Conservation (phyloP, 176 grass and related monocot species). For the Pharus latifolius region DNA sequence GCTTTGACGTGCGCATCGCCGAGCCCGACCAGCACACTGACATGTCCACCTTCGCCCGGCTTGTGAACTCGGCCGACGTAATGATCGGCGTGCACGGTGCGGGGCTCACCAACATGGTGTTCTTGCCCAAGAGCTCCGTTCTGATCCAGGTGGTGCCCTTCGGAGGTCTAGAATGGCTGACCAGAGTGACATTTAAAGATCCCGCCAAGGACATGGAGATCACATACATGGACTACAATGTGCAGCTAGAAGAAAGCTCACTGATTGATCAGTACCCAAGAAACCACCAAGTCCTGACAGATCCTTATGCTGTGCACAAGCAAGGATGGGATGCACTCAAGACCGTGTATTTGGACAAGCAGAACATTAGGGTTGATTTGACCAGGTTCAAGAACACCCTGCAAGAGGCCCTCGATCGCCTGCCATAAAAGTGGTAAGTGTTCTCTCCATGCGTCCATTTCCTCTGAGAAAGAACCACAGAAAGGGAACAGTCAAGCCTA, state of each 20-base stretch:
- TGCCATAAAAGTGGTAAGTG: too few relatives aligned
- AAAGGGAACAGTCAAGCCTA: too few relatives aligned
- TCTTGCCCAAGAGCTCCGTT: constrained; percentile 61
- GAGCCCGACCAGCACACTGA: constrained; percentile 68
- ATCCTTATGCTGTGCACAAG: constrained; percentile 69
- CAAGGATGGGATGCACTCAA: constrained; percentile 83
- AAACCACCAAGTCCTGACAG: constrained; percentile 63
- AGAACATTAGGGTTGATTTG: constrained; percentile 65
- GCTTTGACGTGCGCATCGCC: constrained; percentile 52
- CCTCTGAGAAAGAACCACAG: too few relatives aligned
- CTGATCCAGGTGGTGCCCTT: constrained; percentile 83
- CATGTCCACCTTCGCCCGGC: constrained; percentile 38
- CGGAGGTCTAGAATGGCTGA: constrained; percentile 78
- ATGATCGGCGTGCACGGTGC: constrained; percentile 76
- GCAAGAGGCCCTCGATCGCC: constrained; percentile 31
- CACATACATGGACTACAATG: constrained; percentile 79
- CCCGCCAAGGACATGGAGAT: constrained; percentile 76
- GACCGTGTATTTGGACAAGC: constrained; percentile 75
- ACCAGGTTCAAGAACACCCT: constrained; percentile 43
- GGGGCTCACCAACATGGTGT: constrained; percentile 91
- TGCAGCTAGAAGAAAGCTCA: constrained; percentile 71
- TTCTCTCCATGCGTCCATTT: too few relatives aligned
- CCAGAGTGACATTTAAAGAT: constrained; percentile 59
- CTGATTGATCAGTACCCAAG: constrained; percentile 77
- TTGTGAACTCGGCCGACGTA: constrained; percentile 64